These are phyloP conservation scores for Poa annua DNA, from an alignment of 176 grass and related monocot genomes.

Conservation along the genomic window DNA sequence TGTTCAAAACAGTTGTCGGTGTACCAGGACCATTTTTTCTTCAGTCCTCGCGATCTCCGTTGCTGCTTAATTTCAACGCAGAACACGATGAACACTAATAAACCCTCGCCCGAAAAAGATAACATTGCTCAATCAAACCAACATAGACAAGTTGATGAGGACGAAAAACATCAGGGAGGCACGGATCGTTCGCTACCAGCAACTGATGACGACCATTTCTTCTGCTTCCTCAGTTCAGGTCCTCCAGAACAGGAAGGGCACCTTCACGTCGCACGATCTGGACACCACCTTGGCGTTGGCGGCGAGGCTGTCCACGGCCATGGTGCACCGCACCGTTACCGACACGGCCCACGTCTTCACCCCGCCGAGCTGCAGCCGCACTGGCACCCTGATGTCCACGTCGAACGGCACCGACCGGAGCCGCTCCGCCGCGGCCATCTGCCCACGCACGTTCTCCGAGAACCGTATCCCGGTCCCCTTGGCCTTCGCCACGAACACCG, in stretches of 20 bases:
- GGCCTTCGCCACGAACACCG: constrained; percentile 46
- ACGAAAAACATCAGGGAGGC: not conserved
- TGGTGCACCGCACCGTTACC: constrained; percentile 55
- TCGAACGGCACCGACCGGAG: constrained; percentile 59
- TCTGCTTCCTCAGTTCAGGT: constrained; percentile 22
- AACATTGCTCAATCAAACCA: constrained; percentile 29
- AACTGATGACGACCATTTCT: not conserved
- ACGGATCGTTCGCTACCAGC: not conserved
- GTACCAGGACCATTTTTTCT: not conserved
- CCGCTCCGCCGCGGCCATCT: constrained; percentile 54
- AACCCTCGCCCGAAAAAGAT: not conserved
- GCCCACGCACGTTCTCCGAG: constrained; percentile 36
- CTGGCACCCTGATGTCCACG: constrained; percentile 60
- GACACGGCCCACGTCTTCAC: constrained; percentile 62
- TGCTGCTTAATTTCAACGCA: not conserved
- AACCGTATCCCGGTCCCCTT: constrained; percentile 59
- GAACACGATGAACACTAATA: not conserved
- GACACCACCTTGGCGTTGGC: constrained; percentile 54
- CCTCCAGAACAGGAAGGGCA: constrained; percentile 29
- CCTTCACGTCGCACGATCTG: constrained; percentile 56
- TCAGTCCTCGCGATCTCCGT: not conserved
- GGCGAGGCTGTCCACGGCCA: constrained; percentile 54
- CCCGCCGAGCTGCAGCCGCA: constrained; percentile 52
- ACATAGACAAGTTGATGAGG: not conserved
- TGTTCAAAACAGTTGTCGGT: not conserved